Evolutionary conservation across 805 yeast genomes (phyloP).

Genomic region (Pichia insulana): DNA sequence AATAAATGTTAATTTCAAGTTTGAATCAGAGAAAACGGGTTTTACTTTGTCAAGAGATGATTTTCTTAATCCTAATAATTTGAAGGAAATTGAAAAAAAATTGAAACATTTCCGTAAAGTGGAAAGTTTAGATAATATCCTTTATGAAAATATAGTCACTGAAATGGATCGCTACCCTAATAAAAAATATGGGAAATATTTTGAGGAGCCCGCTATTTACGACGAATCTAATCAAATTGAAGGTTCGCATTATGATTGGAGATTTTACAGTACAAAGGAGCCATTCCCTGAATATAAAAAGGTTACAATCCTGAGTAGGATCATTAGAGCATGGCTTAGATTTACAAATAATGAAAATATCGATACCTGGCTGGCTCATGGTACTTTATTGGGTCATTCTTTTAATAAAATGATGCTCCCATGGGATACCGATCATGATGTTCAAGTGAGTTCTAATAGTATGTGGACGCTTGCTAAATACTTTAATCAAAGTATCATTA

Average conservation of each 20-base stretch:
- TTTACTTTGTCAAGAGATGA: not conserved
- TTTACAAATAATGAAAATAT: slow-evolving; percentile 37
- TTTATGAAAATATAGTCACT: slow-evolving; percentile 6
- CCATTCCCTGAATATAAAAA: slow-evolving; percentile 14
- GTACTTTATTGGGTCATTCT: slow-evolving; percentile 52
- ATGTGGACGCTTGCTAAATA: slow-evolving; percentile 33
- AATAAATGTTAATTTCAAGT: not conserved
- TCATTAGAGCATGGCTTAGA: slow-evolving; percentile 44
- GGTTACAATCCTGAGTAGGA: slow-evolving; percentile 33
- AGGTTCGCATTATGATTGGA: slow-evolving; percentile 37
- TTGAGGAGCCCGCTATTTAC: slow-evolving; percentile 30
- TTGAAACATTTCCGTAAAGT: not conserved
- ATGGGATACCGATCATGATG: slow-evolving; percentile 56
- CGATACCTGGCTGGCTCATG: slow-evolving; percentile 55
- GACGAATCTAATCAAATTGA: slow-evolving; percentile 18
- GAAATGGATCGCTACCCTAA: slow-evolving; percentile 1
- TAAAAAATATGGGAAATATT: slow-evolving; percentile 26
- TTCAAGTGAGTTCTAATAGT: slow-evolving; percentile 42
- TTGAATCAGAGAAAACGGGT: not conserved
- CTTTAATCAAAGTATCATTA: slow-evolving; percentile 40
- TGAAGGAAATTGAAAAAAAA: not conserved
- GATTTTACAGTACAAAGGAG: slow-evolving; percentile 30
- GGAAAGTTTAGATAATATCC: slow-evolving; percentile 8
- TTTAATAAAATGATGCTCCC: slow-evolving; percentile 49
- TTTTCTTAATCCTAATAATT: not conserved